phyloP scores from a whole-genome alignment of 1,284 basidiomycete species.

The Papiliotrema laurentii region DNA sequence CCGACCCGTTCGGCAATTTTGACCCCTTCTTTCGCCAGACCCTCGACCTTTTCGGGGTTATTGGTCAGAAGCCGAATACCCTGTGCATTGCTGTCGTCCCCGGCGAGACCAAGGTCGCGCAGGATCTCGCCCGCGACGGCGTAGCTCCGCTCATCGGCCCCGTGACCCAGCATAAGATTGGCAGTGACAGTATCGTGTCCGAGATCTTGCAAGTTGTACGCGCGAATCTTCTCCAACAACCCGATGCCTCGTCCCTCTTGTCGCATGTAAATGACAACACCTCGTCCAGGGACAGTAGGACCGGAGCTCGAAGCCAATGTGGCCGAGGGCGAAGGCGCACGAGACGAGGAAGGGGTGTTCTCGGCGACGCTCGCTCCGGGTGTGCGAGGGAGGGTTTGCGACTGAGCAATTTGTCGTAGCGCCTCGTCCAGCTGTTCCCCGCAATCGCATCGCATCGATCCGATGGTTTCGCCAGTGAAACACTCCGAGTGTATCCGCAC shows the following conservation, averaged over 20 bases:
- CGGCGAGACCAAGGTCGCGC: slow-evolving; percentile 74
- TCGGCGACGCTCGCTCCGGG: not conserved
- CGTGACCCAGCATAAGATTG: slow-evolving; percentile 90
- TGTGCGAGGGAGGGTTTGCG: slow-evolving; percentile 44
- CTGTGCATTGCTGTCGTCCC: slow-evolving; percentile 53
- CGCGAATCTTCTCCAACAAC: slow-evolving; percentile 88
- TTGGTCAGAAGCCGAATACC: slow-evolving; percentile 86
- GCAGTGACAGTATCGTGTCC: slow-evolving; percentile 98
- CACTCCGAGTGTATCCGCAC: slow-evolving; percentile 98
- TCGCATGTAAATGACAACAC: slow-evolving; percentile 93
- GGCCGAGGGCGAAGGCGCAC: slow-evolving; percentile 23
- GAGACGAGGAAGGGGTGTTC: slow-evolving; percentile 33
- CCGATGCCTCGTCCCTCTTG: slow-evolving; percentile 99
- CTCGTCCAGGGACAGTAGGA: slow-evolving; percentile 61
- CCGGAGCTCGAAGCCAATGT: slow-evolving; percentile 4
- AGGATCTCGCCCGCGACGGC: slow-evolving; percentile 87
- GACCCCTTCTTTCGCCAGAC: slow-evolving; percentile 78
- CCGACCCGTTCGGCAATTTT: slow-evolving; percentile 76
- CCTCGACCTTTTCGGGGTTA: slow-evolving; percentile 94
- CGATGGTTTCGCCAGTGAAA: slow-evolving; percentile 97
- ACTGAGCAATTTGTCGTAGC: slow-evolving; percentile 80
- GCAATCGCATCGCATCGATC: slow-evolving; percentile 98
- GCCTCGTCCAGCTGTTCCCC: slow-evolving; percentile 98
- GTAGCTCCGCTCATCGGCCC: slow-evolving; percentile 91
- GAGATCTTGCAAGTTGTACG: slow-evolving; percentile 97